phyloP scores from a whole-genome alignment of 2,329 filamentous ascomycete species.

The Rutstroemia sp. region DNA sequence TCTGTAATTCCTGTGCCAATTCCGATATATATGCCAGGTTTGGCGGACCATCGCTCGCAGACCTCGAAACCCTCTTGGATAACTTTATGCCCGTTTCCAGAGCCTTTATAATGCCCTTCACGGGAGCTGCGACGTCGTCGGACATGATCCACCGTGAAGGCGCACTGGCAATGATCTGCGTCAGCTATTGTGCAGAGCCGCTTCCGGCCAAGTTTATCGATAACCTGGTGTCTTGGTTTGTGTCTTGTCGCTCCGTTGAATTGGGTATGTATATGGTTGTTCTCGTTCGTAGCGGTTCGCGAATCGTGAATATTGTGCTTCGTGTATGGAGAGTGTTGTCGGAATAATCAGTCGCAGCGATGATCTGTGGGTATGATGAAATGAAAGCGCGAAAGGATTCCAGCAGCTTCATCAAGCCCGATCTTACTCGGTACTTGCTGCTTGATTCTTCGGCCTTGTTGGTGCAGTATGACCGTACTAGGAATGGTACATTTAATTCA shows the following conservation, averaged over 20 bases:
- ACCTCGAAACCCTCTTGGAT: conserved; percentile 17
- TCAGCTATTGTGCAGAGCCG: background rate
- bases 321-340: background rate
- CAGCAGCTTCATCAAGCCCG: background rate
- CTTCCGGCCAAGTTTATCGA: background rate
- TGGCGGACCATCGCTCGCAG: conserved; percentile 17
- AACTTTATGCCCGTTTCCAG: conserved; percentile 24
- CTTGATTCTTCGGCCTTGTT: background rate
- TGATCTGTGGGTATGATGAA: background rate
- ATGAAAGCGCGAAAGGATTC: background rate
- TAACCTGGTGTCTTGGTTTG: background rate
- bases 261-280: too few relatives aligned
- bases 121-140: conserved; percentile 21
- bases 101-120: conserved; percentile 25
- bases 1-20: conserved; percentile 19
- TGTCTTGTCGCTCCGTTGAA: too few relatives aligned
- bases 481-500: background rate
- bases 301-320: too few relatives aligned
- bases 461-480: background rate
- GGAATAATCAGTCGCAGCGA: background rate
- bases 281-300: too few relatives aligned
- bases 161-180: background rate
- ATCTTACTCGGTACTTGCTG: background rate
- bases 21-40: conserved; percentile 23
- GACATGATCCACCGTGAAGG: conserved; percentile 1